Conservation (phyloP, 306 rosid genomes). For the Quercus ilex region DNA sequence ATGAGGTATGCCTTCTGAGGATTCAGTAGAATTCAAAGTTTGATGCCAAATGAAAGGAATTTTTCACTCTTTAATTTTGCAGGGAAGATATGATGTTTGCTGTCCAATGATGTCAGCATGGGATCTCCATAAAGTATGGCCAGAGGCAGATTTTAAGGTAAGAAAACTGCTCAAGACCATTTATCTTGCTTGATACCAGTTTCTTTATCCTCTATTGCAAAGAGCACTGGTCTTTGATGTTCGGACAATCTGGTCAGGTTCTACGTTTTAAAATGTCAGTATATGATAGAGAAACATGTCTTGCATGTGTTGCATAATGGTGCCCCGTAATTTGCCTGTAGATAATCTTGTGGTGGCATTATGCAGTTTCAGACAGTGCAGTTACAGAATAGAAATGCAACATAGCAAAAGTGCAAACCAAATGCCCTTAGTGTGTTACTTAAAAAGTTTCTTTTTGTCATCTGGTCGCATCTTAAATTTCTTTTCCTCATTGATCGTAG, state of each 20-base stretch:
- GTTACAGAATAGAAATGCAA: not conserved
- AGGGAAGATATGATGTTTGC: constrained; percentile 95
- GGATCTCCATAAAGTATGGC: constrained; percentile 99
- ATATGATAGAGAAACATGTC: not conserved
- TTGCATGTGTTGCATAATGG: not conserved
- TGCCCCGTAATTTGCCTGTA: not conserved
- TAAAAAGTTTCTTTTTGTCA: not conserved
- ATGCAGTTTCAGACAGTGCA: not conserved
- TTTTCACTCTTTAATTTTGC: constrained; percentile 19
- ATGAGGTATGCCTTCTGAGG: not conserved
- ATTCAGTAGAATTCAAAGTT: not conserved
- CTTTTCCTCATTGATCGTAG: not conserved
- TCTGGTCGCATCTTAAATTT: not conserved
- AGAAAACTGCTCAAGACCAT: constrained; percentile 12
- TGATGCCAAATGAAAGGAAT: not conserved
- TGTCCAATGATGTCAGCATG: constrained; percentile 98
- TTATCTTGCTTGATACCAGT: not conserved
- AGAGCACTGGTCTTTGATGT: constrained; percentile 5
- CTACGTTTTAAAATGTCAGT: not conserved
- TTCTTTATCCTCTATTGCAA: not conserved
- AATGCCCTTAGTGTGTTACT: not conserved
- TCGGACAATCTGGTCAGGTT: not conserved
- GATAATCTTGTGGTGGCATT: not conserved
- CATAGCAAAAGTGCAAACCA: not conserved
- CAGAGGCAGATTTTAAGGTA: constrained; percentile 89